Evolutionary conservation across 1,139 yeast genomes (phyloP).

Genomic region (Pichia sp.): DNA sequence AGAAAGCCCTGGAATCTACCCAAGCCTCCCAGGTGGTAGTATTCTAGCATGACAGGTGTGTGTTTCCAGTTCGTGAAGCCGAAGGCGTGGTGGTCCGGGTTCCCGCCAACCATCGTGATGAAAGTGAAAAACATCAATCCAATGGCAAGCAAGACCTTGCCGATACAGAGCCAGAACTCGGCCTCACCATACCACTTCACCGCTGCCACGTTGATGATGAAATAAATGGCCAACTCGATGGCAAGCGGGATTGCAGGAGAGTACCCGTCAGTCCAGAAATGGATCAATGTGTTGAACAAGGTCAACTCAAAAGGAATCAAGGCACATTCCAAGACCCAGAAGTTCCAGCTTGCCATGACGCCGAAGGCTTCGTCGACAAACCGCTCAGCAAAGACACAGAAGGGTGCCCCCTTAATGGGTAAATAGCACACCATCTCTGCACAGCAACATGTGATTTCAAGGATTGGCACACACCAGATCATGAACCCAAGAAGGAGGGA

Average conservation of each 20-base stretch:
- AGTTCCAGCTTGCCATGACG: constrained; percentile 49
- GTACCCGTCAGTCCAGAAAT: constrained; percentile 52
- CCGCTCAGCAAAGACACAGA: constrained; percentile 52
- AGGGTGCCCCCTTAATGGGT: constrained; percentile 49
- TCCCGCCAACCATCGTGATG: constrained; percentile 55
- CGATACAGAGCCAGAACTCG: constrained; percentile 51
- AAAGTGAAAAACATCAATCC: constrained; percentile 51
- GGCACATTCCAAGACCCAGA: constrained; percentile 49
- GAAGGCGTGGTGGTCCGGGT: constrained; percentile 39
- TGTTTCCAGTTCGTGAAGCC: constrained; percentile 43
- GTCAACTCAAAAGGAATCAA: constrained; percentile 56
- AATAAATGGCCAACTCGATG: constrained; percentile 44
- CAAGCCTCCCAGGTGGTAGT: constrained; percentile 40
- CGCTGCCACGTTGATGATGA: constrained; percentile 46
- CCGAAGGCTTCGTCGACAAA: constrained; percentile 54
- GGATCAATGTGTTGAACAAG: constrained; percentile 50
- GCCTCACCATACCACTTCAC: constrained; percentile 51
- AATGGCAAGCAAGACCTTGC: constrained; percentile 46
- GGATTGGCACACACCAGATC: constrained; percentile 44
- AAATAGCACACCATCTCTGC: constrained; percentile 55
- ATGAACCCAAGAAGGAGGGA: constrained; percentile 65
- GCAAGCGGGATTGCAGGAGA: constrained; percentile 49
- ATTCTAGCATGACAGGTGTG: constrained; percentile 36
- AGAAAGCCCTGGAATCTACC: constrained; percentile 52
- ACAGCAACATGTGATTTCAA: constrained; percentile 44